Evolutionary conservation across 805 yeast species (phyloP).

Genomic region (Candida montana): DNA sequence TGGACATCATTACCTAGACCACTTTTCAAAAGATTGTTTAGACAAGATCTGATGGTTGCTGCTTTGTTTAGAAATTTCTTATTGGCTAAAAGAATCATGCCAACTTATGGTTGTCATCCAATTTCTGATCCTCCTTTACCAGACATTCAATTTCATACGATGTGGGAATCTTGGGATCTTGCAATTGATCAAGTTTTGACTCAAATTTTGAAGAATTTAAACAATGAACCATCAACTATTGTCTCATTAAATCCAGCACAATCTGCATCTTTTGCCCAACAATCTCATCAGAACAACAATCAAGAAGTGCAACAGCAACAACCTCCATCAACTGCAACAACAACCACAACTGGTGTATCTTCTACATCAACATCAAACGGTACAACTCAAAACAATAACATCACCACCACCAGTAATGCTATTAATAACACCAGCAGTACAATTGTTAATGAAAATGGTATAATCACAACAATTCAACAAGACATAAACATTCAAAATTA

Average conservation of each 20-base stretch:
- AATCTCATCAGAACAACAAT: no score
- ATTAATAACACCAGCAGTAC: no score
- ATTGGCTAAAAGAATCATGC: slow-evolving; percentile 90
- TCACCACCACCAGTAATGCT: no score
- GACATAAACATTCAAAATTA: slow-evolving; percentile 41
- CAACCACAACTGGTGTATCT: not conserved
- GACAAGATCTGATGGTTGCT: slow-evolving; percentile 96
- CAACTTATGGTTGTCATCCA: slow-evolving; percentile 88
- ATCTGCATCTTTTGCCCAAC: no score
- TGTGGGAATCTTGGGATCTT: slow-evolving; percentile 98
- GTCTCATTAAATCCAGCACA: not conserved
- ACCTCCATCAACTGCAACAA: not conserved
- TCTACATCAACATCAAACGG: slow-evolving; percentile 11
- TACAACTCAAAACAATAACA: not conserved
- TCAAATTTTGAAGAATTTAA: slow-evolving; percentile 48
- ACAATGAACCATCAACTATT: slow-evolving; percentile 29
- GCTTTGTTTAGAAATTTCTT: slow-evolving; percentile 90
- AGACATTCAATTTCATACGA: slow-evolving; percentile 74
- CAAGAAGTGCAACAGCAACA: slow-evolving; percentile 2
- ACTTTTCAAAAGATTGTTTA: slow-evolving; percentile 78
- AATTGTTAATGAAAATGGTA: slow-evolving; percentile 13
- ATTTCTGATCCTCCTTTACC: slow-evolving; percentile 92
- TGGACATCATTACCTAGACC: slow-evolving; percentile 91
- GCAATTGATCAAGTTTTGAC: slow-evolving; percentile 92
- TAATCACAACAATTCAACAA: not conserved